Base-by-base conservation (phyloP, 768 basidiomycete genomes). In the Mrakia hoshinonis region DNA sequence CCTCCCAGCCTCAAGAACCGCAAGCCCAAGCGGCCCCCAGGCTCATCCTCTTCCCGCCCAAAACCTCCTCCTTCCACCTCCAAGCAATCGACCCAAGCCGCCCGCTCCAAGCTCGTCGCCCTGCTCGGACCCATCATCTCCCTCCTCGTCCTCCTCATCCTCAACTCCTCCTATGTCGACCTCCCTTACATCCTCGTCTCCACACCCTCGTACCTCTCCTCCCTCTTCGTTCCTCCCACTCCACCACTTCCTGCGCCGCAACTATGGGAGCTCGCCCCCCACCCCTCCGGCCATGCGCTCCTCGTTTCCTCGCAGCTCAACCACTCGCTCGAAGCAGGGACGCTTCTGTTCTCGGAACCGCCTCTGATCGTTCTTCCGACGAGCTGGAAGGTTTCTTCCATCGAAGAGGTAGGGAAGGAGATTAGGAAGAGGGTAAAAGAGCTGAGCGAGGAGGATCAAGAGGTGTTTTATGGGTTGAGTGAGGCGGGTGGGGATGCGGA, bases 141-240 rank as follows among this genome's bases (percentile, higher is more conserved):
- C 58, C 31, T 61, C 36, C 34, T 61, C 22, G 36, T 34, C 36
- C 34, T 61, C 18, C 31, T 61, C 36, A 11, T 61, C 34, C 31
- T 61, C 20, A 61, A 61, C 58, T 61, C 58, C 58, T 61, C 58
- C 58, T 10, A 4, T 10, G 34, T 61, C 36, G 22, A 61, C 58
- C 58, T 61, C 18, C 58, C 58, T 31, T 22, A 18, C 36, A 18
- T 61, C 58, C 29, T 61, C 36, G 22, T 61, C 58, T 61, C 36
- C 1, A 39, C 34, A 4, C 58, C 58, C 9, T 22, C 58, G 15
- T 61, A 60, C 34, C 36, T 61, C 36, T 2, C 10, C 58, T 22
- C 6, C 36, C 31, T 36, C 10, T 29, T 61, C 36, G 4, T 36
- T n/a, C 22, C 58, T 7, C 2, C 58, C 36, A 22, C 58, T 61